Conservation (phyloP, 2,329 filamentous ascomycete genomes). For the Cercospora beticola region DNA sequence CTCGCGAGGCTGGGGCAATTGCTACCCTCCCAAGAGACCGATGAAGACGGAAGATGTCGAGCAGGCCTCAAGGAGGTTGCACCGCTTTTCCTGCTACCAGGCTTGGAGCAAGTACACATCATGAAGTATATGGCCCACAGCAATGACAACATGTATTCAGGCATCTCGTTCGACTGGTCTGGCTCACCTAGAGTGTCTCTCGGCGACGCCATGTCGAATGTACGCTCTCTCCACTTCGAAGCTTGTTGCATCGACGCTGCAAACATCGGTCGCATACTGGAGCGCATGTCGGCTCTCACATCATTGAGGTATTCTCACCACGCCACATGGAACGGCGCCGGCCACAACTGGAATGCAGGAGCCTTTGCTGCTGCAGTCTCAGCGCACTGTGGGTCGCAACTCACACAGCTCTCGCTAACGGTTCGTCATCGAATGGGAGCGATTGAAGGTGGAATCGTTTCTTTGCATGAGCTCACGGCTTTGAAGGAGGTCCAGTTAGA, state of each 20-base stretch:
- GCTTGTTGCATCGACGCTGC: neutral
- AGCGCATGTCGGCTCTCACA: neutral
- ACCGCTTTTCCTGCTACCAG: neutral
- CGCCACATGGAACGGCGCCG: neutral
- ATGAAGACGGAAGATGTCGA: neutral
- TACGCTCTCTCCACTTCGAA: neutral
- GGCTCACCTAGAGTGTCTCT: neutral
- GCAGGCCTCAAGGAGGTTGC: neutral
- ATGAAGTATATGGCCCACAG: no score
- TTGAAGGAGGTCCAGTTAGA: neutral
- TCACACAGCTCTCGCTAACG: neutral
- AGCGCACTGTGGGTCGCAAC: neutral
- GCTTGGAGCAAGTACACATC: neutral
- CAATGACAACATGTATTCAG: no score
- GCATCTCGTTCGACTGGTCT: neutral
- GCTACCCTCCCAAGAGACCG: neutral
- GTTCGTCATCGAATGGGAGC: neutral
- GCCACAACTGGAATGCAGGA: neutral
- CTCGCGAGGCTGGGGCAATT: neutral
- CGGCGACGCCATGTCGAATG: neutral
- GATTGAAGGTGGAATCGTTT: neutral
- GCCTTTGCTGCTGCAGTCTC: neutral
- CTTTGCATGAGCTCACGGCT: neutral
- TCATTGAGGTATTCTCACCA: neutral
- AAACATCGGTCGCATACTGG: neutral